phyloP scores from a whole-genome alignment of 2,329 filamentous ascomycete genomes.

The Aureobasidium sp. region DNA sequence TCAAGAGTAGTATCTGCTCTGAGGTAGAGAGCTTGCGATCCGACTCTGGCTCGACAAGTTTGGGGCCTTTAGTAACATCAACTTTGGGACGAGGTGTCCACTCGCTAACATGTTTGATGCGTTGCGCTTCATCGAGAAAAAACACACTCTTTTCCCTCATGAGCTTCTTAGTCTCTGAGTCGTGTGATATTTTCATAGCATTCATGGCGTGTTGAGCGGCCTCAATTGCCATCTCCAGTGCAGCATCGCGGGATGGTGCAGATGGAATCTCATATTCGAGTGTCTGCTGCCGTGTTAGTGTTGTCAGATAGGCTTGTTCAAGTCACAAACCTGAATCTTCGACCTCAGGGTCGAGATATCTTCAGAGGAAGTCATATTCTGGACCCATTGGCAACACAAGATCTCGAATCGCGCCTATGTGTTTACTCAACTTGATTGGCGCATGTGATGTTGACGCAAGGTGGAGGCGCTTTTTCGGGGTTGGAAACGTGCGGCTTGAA shows the following conservation, averaged over 20 bases:
- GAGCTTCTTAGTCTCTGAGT: conserved; percentile 29
- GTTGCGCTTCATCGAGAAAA: conserved; percentile 65
- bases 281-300: background rate
- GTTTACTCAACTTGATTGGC: conserved; percentile 1
- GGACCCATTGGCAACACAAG: background rate
- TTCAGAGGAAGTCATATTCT: background rate
- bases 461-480: background rate
- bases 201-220: conserved; percentile 78
- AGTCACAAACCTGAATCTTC: background rate
- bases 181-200: conserved; percentile 57
- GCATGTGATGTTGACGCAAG: conserved; percentile 9
- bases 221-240: conserved; percentile 66
- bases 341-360: background rate
- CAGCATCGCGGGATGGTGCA: conserved; percentile 52
- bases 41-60: conserved; percentile 43
- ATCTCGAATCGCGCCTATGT: background rate
- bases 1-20: conserved; percentile 70
- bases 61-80: conserved; percentile 24
- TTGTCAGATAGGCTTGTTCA: background rate
- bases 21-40: conserved; percentile 58
- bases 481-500: background rate
- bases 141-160: conserved; percentile 60
- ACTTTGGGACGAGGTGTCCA: conserved; percentile 20
- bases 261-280: conserved; percentile 17
- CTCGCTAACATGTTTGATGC: conserved; percentile 53